Base-by-base conservation (phyloP, 2,329 filamentous ascomycete species). In the Sclerotinia spermophila region DNA sequence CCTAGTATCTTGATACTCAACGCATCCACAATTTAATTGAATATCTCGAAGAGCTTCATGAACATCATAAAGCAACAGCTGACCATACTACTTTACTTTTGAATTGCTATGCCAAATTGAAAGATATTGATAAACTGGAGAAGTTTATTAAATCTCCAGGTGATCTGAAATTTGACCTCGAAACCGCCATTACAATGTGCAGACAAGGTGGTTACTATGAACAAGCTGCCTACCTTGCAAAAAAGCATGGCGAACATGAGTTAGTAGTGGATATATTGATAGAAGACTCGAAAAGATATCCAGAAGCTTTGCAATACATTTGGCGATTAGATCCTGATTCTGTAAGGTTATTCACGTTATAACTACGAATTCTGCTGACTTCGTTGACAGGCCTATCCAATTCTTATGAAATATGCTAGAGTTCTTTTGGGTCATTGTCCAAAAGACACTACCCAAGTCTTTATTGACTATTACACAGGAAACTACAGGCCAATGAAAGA, bases 61-160 rank as follows among this genome's bases (percentile, higher is more conserved):
- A 98, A 73, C 93, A 96, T 77, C 90, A 95, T 77, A 95, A 91
- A 79, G 96, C 96, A 0, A 97, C 95, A 2, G 91, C 94, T 2
- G 96, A 99, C 75, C 96, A 99, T 76, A 99, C 96, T 0, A 99
- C 96, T 0, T 83, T 99, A 17, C 85, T 99, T 0, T 83, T 99
- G 58, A 99, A 99, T 79, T 99, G 96, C 81, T 99, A 99, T 79
- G 96, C 96, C 0, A 99, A 99, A 79, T 83, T 98, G 24, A 99
- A 99, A 80, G 96, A 99, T 79, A 95, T 97, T 7, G 92, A 94
- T 70, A 99, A 99, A 82, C 85, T 99, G 10, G 95, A 99, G 78
- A 91, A 92, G 35, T 99, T 99, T 75, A 99, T 99, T 82, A 97
- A 97, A 79, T 94, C 94, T 40, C 94, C 95, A 0, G 94, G 92